Evolutionary conservation across 2,329 filamentous ascomycete genomes (phyloP).

Genomic region (Pyrenochaeta sp.): DNA sequence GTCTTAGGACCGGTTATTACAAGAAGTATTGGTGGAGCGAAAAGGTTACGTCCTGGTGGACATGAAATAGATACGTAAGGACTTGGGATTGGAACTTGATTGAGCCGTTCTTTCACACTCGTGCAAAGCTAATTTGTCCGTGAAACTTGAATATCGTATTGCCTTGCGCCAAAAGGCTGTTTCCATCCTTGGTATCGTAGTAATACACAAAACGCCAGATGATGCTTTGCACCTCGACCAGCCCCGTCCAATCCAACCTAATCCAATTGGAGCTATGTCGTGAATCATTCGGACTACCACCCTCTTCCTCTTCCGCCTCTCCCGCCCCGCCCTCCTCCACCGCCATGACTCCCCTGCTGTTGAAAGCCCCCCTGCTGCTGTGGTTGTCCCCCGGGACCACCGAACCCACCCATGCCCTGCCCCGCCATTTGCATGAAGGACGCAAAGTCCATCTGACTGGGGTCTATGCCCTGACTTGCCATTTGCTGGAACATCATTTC

Average conservation of each 20-base stretch:
- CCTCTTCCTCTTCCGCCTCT: conserved; percentile 35
- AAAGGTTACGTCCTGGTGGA: background rate
- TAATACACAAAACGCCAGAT: conserved; percentile 28
- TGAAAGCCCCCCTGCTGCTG: conserved; percentile 38
- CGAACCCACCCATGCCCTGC: conserved; percentile 39
- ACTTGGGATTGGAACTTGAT: background rate
- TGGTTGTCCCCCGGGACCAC: conserved; percentile 24
- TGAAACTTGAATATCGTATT: conserved; percentile 7
- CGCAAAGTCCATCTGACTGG: conserved; percentile 45
- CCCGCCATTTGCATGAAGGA: conserved; percentile 49
- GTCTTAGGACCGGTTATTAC: background rate
- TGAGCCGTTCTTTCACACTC: background rate
- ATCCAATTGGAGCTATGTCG: background rate
- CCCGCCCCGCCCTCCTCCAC: conserved; percentile 34
- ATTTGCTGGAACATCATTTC: conserved; percentile 67
- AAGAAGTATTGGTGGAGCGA: background rate
- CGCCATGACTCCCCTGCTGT: conserved; percentile 36
- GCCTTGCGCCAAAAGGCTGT: conserved; percentile 17
- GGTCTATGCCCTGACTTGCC: conserved; percentile 58
- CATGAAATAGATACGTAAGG: background rate
- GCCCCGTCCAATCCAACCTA: background rate
- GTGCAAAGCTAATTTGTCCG: conserved; percentile 5
- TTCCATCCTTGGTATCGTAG: conserved; percentile 29
- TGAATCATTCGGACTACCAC: conserved; percentile 19
- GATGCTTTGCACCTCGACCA: conserved; percentile 7